Conservation (phyloP, 2,329 filamentous ascomycete species). For the Ilyonectria sp. region DNA sequence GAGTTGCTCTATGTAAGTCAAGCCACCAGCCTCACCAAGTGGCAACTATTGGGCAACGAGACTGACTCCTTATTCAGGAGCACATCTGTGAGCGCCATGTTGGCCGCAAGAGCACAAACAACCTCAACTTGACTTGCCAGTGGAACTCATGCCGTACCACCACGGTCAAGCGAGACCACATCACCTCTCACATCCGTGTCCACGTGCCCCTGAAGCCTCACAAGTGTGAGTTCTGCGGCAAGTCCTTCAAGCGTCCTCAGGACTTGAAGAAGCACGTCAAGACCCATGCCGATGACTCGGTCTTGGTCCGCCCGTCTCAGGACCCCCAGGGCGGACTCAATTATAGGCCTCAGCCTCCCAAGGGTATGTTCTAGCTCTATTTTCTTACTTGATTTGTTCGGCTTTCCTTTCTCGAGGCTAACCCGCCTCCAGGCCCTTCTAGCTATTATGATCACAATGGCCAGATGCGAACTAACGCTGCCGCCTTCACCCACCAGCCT, state of each 20-base stretch:
- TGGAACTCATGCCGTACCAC: conserved; percentile 98
- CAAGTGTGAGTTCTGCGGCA: conserved; percentile 98
- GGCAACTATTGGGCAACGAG: background rate
- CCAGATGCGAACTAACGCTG: conserved; percentile 72
- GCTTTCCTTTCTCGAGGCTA: conserved; percentile 57
- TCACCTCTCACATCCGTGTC: conserved; percentile 98
- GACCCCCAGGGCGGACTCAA: conserved; percentile 68
- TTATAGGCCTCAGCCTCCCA: conserved; percentile 68
- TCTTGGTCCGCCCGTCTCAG: conserved; percentile 70
- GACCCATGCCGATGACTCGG: conserved; percentile 96
- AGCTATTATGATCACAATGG: conserved; percentile 77
- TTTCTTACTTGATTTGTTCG: conserved; percentile 26
- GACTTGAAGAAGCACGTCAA: conserved; percentile 99
- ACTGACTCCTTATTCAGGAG: conserved; percentile 70
- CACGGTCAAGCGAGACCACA: conserved; percentile 98
- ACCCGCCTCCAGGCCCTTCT: conserved; percentile 64
- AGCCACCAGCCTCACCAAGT: background rate
- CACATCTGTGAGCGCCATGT: conserved; percentile 99
- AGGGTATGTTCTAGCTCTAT: conserved; percentile 62
- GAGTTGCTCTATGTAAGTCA: conserved; percentile 74
- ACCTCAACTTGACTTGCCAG: conserved; percentile 95
- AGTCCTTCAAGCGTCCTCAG: conserved; percentile 98
- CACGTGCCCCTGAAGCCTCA: conserved; percentile 99
- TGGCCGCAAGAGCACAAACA: conserved; percentile 98
- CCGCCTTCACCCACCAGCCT: conserved; percentile 71